Percentiles rank a stretch among this genome's conserved stretches.
phyloP scores from a whole-genome alignment of 1,139 yeast species.

The Taphrina deformans region DNA sequence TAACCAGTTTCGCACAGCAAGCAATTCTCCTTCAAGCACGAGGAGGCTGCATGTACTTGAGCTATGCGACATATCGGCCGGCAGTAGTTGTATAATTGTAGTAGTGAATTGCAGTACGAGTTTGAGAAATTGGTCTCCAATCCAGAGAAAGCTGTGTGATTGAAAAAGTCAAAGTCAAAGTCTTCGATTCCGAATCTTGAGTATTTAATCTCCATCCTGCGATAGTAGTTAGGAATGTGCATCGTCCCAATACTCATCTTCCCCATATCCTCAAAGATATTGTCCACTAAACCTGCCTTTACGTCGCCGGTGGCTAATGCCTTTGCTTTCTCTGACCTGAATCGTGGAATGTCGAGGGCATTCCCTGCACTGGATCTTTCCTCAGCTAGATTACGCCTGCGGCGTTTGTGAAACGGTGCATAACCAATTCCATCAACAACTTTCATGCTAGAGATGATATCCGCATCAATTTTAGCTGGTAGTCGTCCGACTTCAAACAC shows the following conservation, averaged over 20 bases:
- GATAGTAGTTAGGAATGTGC: constrained; percentile 48
- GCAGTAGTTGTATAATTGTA: constrained; percentile 80
- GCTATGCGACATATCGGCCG: constrained; percentile 70
- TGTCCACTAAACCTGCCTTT: constrained; percentile 21
- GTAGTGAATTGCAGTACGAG: constrained; percentile 72
- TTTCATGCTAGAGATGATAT: constrained; percentile 42
- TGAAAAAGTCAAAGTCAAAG: constrained; percentile 85
- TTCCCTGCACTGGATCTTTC: constrained; percentile 9
- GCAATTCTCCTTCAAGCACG: constrained; percentile 51
- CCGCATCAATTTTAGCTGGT: constrained; percentile 44
- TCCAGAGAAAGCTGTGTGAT: constrained; percentile 75
- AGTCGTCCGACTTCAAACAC: constrained; percentile 56
- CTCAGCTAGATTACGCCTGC: constrained; percentile 46
- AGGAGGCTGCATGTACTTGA: constrained; percentile 57
- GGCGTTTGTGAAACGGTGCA: constrained; percentile 56
- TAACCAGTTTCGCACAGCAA: constrained; percentile 81
- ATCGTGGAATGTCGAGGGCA: constrained; percentile 54
- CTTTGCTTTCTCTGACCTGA: constrained; percentile 65
- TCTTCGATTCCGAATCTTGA: constrained; percentile 92
- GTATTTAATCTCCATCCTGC: constrained; percentile 73
- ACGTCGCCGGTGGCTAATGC: constrained; percentile 40
- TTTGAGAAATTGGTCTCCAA: constrained; percentile 83
- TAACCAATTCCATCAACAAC: constrained; percentile 42
- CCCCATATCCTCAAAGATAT: constrained; percentile 39
- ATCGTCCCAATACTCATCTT: constrained; percentile 38